Conservation (phyloP, 176 grass and related monocot species). For the Pontederia paniculata region DNA sequence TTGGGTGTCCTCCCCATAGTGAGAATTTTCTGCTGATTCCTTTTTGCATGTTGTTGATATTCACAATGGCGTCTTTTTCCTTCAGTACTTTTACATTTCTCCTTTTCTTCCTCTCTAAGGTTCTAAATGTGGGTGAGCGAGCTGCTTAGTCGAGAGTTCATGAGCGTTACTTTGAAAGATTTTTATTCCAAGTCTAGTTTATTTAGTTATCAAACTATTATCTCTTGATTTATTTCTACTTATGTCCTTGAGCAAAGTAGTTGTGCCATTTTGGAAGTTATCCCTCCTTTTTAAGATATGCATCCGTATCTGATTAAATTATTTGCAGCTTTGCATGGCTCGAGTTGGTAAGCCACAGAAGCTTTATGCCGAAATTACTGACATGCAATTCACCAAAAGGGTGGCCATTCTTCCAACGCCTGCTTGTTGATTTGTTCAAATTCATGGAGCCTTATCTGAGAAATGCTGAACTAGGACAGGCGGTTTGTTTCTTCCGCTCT, state of each 20-base stretch:
- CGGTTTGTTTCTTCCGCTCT: conserved; percentile 36
- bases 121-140: no score
- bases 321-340: conserved; percentile 87
- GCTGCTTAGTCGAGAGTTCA: no score
- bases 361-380: conserved; percentile 84
- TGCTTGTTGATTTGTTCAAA: conserved; percentile 95
- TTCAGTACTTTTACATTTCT: no score
- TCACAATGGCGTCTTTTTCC: no score
- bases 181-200: neutral
- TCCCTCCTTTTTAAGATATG: neutral
- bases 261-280: no score
- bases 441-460: conserved; percentile 94
- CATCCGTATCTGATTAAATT: conserved; percentile 4
- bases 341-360: conserved; percentile 87
- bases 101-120: no score
- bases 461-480: conserved; percentile 70
- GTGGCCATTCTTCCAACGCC: conserved; percentile 82
- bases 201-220: neutral
- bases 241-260: no score
- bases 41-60: no score
- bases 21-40: no score
- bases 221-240: conserved; percentile 16
- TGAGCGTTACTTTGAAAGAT: no score
- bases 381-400: conserved; percentile 76
- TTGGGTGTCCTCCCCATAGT: no score